Conservation (phyloP, 176 grass and related monocot genomes). For the Bolboschoenus planiculmis region DNA sequence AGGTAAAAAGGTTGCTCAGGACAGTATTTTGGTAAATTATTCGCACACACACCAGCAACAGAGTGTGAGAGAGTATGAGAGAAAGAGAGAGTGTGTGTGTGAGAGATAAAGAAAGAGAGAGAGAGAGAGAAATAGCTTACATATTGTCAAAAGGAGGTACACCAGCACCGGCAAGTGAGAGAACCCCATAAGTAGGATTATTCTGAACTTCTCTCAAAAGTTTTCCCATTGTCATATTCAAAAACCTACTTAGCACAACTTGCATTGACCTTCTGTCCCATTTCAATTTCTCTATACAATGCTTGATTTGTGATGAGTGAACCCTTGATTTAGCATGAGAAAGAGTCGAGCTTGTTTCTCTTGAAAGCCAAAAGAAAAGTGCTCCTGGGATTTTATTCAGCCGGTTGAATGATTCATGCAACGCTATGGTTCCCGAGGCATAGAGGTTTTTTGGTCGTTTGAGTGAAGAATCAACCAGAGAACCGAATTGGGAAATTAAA, state of each 20-base stretch:
- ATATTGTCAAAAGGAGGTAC: constrained; percentile 69
- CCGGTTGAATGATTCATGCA: constrained; percentile 49
- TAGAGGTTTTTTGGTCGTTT: constrained; percentile 44
- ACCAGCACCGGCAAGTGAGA: constrained; percentile 48
- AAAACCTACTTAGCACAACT: constrained; percentile 46
- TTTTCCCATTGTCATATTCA: constrained; percentile 39
- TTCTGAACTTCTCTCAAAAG: constrained; percentile 50
- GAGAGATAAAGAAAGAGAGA: background rate
- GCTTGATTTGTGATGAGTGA: constrained; percentile 39
- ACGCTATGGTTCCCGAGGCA: constrained; percentile 42
- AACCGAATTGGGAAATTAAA: constrained; percentile 48
- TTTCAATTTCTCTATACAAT: constrained; percentile 46
- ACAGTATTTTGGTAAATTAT: background rate
- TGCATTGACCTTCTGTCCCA: constrained; percentile 47
- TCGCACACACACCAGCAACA: background rate
- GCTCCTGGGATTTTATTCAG: constrained; percentile 72
- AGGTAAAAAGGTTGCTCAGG: background rate
- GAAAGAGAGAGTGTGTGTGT: background rate
- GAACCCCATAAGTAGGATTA: constrained; percentile 38
- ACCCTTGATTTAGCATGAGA: constrained; percentile 39
- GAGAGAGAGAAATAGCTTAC: constrained; percentile 33
- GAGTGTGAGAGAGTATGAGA: too few species aligned
- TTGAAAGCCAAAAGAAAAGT: constrained; percentile 54
- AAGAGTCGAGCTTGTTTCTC: constrained; percentile 42
- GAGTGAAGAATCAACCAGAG: constrained; percentile 49